A percentile compares a stretch with the other conserved stretches of the same genome.
These are phyloP conservation scores for Protea cynaroides DNA, from an alignment of 164 flowering plant species.

Conservation along the genomic window DNA sequence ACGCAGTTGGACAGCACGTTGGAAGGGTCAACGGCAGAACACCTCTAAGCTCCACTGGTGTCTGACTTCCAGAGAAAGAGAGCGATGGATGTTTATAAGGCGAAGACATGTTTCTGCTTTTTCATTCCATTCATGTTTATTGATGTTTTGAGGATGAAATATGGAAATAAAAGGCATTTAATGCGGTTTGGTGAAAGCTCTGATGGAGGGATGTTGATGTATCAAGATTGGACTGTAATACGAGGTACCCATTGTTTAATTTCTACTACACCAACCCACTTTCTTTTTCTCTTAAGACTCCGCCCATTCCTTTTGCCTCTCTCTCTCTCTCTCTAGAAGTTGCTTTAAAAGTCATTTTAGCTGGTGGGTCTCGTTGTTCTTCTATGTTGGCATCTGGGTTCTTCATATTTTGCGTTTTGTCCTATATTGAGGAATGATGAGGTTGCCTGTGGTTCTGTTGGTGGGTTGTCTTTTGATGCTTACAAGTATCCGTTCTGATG, in stretches of 20 bases:
- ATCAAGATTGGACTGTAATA: constrained; percentile 11
- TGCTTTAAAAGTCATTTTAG: neutral
- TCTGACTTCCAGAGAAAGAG: too few relatives aligned
- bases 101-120: too few relatives aligned
- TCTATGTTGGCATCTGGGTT: neutral
- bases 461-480: constrained; percentile 10
- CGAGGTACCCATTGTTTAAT: constrained; percentile 16
- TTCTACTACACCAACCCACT: neutral
- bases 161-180: constrained; percentile 7
- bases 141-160: neutral
- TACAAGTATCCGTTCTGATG: constrained; percentile 1
- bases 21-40: too few relatives aligned
- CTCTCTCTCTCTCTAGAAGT: neutral
- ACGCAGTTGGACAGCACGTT: too few relatives aligned
- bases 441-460: constrained; percentile 1
- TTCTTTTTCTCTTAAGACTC: neutral
- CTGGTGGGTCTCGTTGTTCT: neutral
- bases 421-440: constrained; percentile 2
- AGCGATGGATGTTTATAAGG: too few relatives aligned
- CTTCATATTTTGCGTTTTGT: neutral
- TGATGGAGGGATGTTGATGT: constrained; percentile 16
- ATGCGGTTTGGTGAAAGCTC: constrained; percentile 20
- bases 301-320: constrained; percentile 17
- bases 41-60: too few relatives aligned
- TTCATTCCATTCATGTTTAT: too few relatives aligned